Evolutionary conservation across 805 yeast species (phyloP), one percentile per base, ranked within the genome.

Genomic region (Yarrowia osloensis): DNA sequence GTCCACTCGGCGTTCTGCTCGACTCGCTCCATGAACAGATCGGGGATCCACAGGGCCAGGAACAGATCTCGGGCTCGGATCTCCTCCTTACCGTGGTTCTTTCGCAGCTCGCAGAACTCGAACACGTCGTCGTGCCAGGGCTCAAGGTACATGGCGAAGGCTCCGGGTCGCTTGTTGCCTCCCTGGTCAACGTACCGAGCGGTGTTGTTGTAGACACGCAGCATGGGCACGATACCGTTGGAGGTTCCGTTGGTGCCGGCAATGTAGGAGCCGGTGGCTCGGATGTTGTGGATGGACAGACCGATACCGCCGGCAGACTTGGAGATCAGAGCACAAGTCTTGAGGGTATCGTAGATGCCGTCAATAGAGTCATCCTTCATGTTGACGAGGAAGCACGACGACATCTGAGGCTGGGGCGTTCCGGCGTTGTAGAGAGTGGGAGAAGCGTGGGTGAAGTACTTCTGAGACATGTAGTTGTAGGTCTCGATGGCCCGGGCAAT

Each of bases 151-250:
- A 92, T 79, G 39, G 97, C 97, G 78, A 94, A 90, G 3, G 99
- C 99, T 70, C 98, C 98, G 0, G 99, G 99, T 74, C 99, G 83
- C 78, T 93, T 93, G 80, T 94, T 94, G 67, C 98, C 98, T 70
- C 99, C 99, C 82, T 94, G 99, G 74, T 94, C 98, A 47, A 94
- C 98, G 74, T 93, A 94, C 72, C 97, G 85, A 21, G 99, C 98
- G 28, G 98, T 92, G 79, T 91, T 89, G 81, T 94, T 94, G 81
- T 88, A 94, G 11, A 94, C 98, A 72, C 97, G 86, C 29, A 94
- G 81, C 98, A 94, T 92, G n/a, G 99, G 99, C 47, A 93, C 88
- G 59, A 94, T 79, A 42, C 99, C 99, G 72, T 88, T 91, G 1
- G 98, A 91, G 12, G 90, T 86, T 66, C 98, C 99, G 75, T 91